phyloP scores from a whole-genome alignment of 805 yeast species.

The Kazachstania taianensis region DNA sequence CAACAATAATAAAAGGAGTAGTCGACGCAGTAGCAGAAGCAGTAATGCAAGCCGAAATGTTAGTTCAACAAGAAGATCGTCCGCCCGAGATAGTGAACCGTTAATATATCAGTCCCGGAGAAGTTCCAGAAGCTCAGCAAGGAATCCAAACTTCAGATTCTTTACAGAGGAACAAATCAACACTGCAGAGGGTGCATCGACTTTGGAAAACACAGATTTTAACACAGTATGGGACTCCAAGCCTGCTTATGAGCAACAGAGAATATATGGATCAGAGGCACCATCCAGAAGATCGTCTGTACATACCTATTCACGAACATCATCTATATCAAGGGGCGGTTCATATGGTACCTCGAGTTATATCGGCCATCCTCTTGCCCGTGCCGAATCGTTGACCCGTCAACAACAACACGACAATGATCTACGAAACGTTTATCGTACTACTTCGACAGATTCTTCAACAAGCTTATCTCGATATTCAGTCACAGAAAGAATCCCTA shows the following conservation, averaged over 20 bases:
- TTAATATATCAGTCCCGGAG: constrained; percentile 27
- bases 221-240: constrained; percentile 61
- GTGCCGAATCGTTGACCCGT: constrained; percentile 10
- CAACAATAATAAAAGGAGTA: too few species aligned
- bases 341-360: constrained; percentile 12
- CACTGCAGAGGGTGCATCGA: constrained; percentile 80
- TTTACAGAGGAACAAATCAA: constrained; percentile 78
- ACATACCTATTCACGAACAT: constrained; percentile 12
- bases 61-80: not conserved
- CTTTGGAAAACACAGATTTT: constrained; percentile 61
- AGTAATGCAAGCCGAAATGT: not conserved
- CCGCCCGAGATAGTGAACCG: constrained; percentile 14
- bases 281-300: constrained; percentile 22
- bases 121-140: constrained; percentile 29
- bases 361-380: constrained; percentile 15
- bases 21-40: too few species aligned
- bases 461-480: constrained; percentile 31
- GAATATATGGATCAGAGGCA: constrained; percentile 26
- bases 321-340: constrained; percentile 13
- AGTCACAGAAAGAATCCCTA: constrained; percentile 32
- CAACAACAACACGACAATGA: not conserved
- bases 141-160: constrained; percentile 53
- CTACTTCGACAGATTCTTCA: constrained; percentile 23
- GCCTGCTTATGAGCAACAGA: constrained; percentile 38
- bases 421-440: constrained; percentile 11